These are phyloP conservation scores for Centella asiatica DNA, from an alignment of 129 eudicot genomes.

Conservation along the genomic window DNA sequence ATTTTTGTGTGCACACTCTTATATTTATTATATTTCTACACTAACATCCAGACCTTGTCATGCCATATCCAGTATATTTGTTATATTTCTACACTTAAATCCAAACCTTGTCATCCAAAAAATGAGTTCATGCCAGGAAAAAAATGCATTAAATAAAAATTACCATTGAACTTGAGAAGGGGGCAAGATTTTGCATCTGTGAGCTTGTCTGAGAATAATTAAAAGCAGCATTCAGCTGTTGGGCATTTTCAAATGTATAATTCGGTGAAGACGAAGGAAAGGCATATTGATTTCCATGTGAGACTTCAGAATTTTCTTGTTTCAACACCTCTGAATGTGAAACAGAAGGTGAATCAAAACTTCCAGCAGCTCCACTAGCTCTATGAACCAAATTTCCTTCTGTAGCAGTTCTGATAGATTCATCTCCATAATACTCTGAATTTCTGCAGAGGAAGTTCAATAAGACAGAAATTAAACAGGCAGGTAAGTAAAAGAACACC, in stretches of 20 bases:
- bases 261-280: constrained; percentile 59
- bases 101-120: too few species aligned
- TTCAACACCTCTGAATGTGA: constrained; percentile 71
- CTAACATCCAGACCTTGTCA: too few species aligned
- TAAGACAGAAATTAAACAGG: not conserved
- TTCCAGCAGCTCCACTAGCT: constrained; percentile 37
- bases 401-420: constrained; percentile 40
- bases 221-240: constrained; percentile 45
- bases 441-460: constrained; percentile 35
- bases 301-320: constrained; percentile 55
- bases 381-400: constrained; percentile 49
- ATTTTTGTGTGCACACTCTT: too few species aligned
- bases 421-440: constrained; percentile 67
- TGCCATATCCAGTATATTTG: too few species aligned
- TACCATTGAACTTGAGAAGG: constrained; percentile 74
- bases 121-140: too few species aligned
- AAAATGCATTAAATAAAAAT: not conserved
- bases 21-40: too few species aligned
- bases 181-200: constrained; percentile 65
- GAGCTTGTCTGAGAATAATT: constrained; percentile 54
- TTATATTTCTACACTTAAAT: too few species aligned
- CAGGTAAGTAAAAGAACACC: not conserved
- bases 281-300: constrained; percentile 54
- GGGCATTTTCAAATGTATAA: constrained; percentile 60
- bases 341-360: constrained; percentile 55